phyloP scores from a whole-genome alignment of 805 yeast species.

The Candida qinlingensis region DNA sequence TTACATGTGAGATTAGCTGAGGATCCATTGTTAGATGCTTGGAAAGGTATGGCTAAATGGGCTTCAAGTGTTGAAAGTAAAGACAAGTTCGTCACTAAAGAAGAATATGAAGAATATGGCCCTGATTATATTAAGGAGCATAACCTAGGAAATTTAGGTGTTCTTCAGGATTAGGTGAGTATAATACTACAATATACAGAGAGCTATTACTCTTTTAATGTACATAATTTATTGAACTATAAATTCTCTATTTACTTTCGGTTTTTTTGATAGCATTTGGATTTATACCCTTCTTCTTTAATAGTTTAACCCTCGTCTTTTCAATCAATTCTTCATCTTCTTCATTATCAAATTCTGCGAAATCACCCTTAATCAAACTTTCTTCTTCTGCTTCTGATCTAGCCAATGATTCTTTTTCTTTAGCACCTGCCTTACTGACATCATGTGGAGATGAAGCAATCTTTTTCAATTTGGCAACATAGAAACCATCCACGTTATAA shows the following conservation, averaged over 20 bases:
- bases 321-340: constrained; percentile 72
- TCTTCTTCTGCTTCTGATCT: constrained; percentile 74
- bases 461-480: constrained; percentile 93
- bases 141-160: constrained; percentile 55
- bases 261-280: constrained; percentile 38
- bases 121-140: constrained; percentile 86
- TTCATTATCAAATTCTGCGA: constrained; percentile 64
- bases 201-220: not conserved
- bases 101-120: constrained; percentile 86
- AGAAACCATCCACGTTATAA: constrained; percentile 97
- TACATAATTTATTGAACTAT: constrained; percentile 1
- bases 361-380: constrained; percentile 80
- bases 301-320: constrained; percentile 57
- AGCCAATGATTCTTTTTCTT: constrained; percentile 78
- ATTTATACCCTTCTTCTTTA: constrained; percentile 69
- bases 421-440: constrained; percentile 80
- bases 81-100: constrained; percentile 49
- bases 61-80: constrained; percentile 42
- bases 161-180: not conserved
- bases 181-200: not conserved
- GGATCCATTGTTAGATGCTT: constrained; percentile 74
- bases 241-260: not conserved
- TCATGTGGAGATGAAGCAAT: constrained; percentile 82
- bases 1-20: constrained; percentile 57
- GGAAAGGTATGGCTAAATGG: constrained; percentile 94